Evolutionary conservation across 2,329 filamentous ascomycete genomes (phyloP), one percentile per base, ranked within the genome.

Genomic region (Clonostachys solani): DNA sequence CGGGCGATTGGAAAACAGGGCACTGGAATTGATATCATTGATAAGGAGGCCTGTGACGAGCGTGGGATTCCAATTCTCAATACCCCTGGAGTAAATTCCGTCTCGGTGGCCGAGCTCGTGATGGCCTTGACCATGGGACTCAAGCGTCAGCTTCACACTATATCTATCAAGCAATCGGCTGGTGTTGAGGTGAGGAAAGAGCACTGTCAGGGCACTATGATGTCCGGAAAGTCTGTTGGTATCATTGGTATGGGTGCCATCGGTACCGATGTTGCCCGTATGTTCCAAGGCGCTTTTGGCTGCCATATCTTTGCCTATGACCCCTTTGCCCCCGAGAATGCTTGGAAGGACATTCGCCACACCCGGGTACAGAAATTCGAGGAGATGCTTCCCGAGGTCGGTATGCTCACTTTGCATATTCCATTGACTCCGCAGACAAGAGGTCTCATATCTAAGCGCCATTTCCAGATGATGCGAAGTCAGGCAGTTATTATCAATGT

Each of bases 1-100:
- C 52, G 58, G 15, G 68, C 67, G 7, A 64, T 72, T 44, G 66
- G 66, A 44, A 72, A 73, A 54, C 69, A 73, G 46, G 69, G 69
- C 6, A 66, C 69, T 33, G 69, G 69, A 3, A 64, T 71, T 42
- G 68, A 73, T 50, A 71, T 66, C 45, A 69, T 69, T 40, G 67
- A 73, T 49, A 55, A 55, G 13, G 56, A 49, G 1, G 66, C 69
- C 12, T 70, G 66, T 48, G 47, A 53, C 5, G 52, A 57, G 12
- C 59, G 62, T 1, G 61, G 59, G 6, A 65, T 74, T 49, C 61
- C 60, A 23, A 65, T 74, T 33, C 59, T 67, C 54, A 72, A 73
- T 49, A 73, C 69, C 2, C 70, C 69, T 1, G 70, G 68, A 4
- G 63, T 68, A 12, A 73, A 66, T 50, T 60, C 62, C 3, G 61